These are phyloP conservation scores for Cyberlindnera subsufficiens DNA, from an alignment of 805 yeast species.

Conservation along the genomic window DNA sequence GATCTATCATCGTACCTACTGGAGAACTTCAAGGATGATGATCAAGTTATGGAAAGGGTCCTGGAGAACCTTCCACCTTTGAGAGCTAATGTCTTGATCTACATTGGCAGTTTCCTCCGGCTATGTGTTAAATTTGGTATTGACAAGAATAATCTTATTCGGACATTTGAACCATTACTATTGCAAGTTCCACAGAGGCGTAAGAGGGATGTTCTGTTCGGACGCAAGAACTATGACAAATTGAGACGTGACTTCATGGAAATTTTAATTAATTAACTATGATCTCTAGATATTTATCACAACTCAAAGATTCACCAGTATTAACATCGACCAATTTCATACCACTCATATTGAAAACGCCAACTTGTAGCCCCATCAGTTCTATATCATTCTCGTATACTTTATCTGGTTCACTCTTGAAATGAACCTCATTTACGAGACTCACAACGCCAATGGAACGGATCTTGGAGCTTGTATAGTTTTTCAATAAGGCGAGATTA, in stretches of 20 bases:
- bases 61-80: slow-evolving; percentile 35
- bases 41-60: slow-evolving; percentile 26
- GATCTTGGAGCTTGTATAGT: slow-evolving; percentile 33
- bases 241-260: slow-evolving; percentile 27
- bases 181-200: slow-evolving; percentile 26
- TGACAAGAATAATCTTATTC: slow-evolving; percentile 15
- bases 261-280: slow-evolving; percentile 31
- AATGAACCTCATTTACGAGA: slow-evolving; percentile 57
- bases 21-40: slow-evolving; percentile 20
- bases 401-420: slow-evolving; percentile 47
- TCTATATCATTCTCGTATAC: slow-evolving; percentile 59
- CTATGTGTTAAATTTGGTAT: slow-evolving; percentile 23
- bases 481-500: slow-evolving; percentile 22
- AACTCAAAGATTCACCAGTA: slow-evolving; percentile 64
- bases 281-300: slow-evolving; percentile 66
- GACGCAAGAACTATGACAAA: slow-evolving; percentile 22
- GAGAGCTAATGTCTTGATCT: slow-evolving; percentile 36
- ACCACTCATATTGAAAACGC: slow-evolving; percentile 59
- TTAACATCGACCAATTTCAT: slow-evolving; percentile 56
- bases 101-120: slow-evolving; percentile 33
- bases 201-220: slow-evolving; percentile 22
- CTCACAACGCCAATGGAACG: slow-evolving; percentile 54
- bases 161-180: slow-evolving; percentile 27
- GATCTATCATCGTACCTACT: slow-evolving; percentile 24
- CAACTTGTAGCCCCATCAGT: slow-evolving; percentile 57